Evolutionary conservation across 1,284 basidiomycete species (phyloP).

Genomic region (Leccinum colubrinum): DNA sequence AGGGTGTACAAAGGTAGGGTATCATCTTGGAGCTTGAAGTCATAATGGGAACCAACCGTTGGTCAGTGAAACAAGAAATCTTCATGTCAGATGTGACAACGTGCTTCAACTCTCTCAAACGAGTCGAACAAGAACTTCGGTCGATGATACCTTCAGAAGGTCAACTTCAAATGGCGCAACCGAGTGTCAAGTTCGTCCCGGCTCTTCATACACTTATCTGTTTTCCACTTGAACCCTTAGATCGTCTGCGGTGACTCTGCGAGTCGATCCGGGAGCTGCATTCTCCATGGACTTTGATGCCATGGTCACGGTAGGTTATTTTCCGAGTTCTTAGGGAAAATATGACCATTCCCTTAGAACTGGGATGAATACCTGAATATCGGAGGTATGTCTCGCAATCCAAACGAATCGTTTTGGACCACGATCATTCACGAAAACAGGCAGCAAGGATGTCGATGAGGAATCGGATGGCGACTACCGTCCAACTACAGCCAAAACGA

Average conservation of each 20-base stretch:
- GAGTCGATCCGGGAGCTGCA: slow-evolving; percentile 49
- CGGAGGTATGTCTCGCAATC: slow-evolving; percentile 22
- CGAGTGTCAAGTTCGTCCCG: slow-evolving; percentile 53
- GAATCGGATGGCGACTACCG: slow-evolving; percentile 51
- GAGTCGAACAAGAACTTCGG: slow-evolving; percentile 64
- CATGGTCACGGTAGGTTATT: slow-evolving; percentile 55
- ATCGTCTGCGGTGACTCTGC: slow-evolving; percentile 57
- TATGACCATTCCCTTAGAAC: slow-evolving; percentile 39
- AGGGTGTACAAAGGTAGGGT: slow-evolving; percentile 73
- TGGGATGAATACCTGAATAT: slow-evolving; percentile 63
- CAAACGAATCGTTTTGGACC: neutral
- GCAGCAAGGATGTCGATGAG: slow-evolving; percentile 18
- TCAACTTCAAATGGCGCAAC: slow-evolving; percentile 68
- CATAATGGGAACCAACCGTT: neutral
- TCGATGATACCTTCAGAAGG: slow-evolving; percentile 40
- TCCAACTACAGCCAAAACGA: slow-evolving; percentile 37
- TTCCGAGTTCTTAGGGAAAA: neutral
- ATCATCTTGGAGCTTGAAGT: neutral
- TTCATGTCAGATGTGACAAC: slow-evolving; percentile 75
- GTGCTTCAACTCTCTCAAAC: slow-evolving; percentile 74
- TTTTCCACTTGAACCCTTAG: slow-evolving; percentile 34
- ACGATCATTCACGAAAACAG: slow-evolving; percentile 7
- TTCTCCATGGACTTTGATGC: slow-evolving; percentile 66
- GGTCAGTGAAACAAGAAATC: slow-evolving; percentile 79
- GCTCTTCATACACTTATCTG: neutral